These are phyloP conservation scores for Oryza australiensis DNA, from an alignment of 176 grass and related monocot species.

Conservation along the genomic window DNA sequence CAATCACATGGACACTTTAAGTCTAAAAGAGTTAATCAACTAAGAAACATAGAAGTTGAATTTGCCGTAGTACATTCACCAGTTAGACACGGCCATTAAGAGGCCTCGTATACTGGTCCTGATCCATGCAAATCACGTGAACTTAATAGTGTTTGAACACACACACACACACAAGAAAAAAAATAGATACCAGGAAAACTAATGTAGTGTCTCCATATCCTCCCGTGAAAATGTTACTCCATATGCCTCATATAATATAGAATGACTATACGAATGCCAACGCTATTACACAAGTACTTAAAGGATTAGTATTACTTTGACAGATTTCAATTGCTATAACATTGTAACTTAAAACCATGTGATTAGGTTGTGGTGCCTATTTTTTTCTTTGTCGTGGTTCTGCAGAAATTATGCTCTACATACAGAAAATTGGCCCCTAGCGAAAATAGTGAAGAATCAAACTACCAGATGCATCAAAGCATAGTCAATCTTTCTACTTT, in stretches of 20 bases:
- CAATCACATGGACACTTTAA: neutral
- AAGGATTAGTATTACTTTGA: neutral
- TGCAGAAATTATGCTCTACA: neutral
- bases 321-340: neutral
- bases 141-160: neutral
- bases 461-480: constrained; percentile 21
- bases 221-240: neutral
- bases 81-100: neutral
- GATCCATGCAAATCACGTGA: neutral
- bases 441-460: constrained; percentile 25
- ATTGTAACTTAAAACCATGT: neutral
- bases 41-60: neutral
- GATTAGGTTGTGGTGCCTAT: neutral
- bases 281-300: neutral
- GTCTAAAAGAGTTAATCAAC: neutral
- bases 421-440: neutral
- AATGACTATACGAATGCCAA: neutral
- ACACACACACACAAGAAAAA: neutral
- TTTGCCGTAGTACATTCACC: neutral
- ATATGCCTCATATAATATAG: neutral
- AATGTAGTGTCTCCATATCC: neutral
- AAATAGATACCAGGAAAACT: neutral
- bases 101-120: neutral
- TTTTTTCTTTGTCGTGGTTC: neutral
- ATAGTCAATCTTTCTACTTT: neutral